Conservation (phyloP, 1,284 basidiomycete species). For the Trichosporon ovoides region DNA sequence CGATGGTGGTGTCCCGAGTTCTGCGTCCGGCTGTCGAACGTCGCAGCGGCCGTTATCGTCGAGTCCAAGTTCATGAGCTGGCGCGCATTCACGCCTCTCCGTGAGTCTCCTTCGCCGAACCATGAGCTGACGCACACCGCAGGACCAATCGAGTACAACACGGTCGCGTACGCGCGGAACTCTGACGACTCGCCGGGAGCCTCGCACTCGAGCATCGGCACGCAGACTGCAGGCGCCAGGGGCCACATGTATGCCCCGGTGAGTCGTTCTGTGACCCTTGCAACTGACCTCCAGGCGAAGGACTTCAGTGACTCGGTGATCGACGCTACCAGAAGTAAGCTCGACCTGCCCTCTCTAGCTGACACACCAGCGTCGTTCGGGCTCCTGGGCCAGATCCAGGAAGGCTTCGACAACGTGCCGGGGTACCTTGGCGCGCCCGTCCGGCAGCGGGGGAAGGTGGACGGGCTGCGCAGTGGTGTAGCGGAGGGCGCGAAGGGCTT, state of each 20-base stretch:
- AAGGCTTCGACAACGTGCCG: conserved; percentile 54
- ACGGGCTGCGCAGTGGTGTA: conserved; percentile 51
- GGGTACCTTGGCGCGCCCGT: conserved; percentile 52
- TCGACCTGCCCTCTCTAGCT: background rate
- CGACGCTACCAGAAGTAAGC: conserved; percentile 45
- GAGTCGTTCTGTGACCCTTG: conserved; percentile 16
- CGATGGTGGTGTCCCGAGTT: conserved; percentile 59
- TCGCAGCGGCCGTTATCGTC: conserved; percentile 55
- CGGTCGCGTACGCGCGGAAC: background rate
- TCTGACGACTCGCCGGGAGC: background rate
- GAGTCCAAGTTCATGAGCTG: conserved; percentile 53
- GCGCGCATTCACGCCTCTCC: conserved; percentile 53
- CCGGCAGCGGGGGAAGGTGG: conserved; percentile 49
- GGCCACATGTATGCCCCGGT: conserved; percentile 51
- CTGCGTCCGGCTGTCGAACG: conserved; percentile 55
- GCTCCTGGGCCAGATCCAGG: conserved; percentile 51
- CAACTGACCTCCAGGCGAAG: conserved; percentile 28
- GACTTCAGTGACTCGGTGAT: conserved; percentile 53
- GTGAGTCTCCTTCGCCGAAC: conserved; percentile 39
- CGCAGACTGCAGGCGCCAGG: conserved; percentile 51
- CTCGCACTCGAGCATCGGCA: conserved; percentile 43
- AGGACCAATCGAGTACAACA: conserved; percentile 56
- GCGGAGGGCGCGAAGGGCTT: conserved; percentile 51
- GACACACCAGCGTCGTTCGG: conserved; percentile 35
- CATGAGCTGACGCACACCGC: background rate